Conservation (phyloP, 306 rosid species). For the Lablab purpureus region DNA sequence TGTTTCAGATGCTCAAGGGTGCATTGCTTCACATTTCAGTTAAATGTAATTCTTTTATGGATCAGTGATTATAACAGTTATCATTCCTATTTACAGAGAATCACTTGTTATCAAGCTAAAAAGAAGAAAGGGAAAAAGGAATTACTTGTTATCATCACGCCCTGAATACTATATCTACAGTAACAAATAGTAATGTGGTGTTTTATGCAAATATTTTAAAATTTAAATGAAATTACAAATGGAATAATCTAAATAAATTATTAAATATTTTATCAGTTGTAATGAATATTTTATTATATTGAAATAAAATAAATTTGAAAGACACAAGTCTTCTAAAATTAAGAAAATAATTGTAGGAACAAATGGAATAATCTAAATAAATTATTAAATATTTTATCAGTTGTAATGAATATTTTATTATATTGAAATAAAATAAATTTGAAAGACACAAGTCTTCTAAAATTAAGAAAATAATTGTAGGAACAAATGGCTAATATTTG, state of each 20-base stretch:
- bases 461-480: background rate
- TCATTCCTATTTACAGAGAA: constrained; percentile 4
- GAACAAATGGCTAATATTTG: background rate
- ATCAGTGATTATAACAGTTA: constrained; percentile 9
- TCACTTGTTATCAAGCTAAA: background rate
- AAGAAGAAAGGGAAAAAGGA: too few relatives aligned
- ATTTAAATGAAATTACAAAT: background rate
- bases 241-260: background rate
- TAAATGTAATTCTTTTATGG: constrained; percentile 6
- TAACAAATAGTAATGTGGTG: background rate
- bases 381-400: background rate
- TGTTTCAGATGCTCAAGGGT: constrained; percentile 16
- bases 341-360: background rate
- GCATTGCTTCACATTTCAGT: constrained; percentile 38
- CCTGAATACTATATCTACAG: background rate
- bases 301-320: background rate
- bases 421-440: background rate
- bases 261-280: background rate
- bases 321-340: background rate
- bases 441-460: background rate
- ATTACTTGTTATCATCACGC: background rate
- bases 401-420: background rate
- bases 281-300: background rate
- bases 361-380: background rate
- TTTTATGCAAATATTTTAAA: background rate